These are phyloP conservation scores for Candolleomyces eurysporus DNA, from an alignment of 768 basidiomycete genomes.

Conservation along the genomic window DNA sequence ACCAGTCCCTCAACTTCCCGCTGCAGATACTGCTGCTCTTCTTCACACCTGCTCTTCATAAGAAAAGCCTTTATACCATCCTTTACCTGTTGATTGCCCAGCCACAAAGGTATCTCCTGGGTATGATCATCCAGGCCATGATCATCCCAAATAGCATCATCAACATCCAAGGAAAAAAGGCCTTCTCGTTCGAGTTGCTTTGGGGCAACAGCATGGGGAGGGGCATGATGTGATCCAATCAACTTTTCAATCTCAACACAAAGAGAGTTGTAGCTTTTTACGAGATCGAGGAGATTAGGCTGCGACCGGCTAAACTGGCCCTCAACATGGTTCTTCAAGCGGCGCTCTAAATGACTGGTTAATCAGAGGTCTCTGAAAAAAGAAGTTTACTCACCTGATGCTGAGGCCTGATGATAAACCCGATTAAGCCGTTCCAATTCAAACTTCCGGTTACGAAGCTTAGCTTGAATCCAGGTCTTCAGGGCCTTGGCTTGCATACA, in stretches of 20 bases:
- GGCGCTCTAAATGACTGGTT: not conserved
- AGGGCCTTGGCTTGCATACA: too few relatives aligned
- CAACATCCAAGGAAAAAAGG: not conserved
- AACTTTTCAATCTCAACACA: not conserved
- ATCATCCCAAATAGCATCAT: not conserved
- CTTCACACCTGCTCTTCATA: constrained; percentile 12
- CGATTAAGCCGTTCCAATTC: too few relatives aligned
- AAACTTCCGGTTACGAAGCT: not conserved
- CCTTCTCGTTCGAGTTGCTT: not conserved
- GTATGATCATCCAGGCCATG: not conserved
- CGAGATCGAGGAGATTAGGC: not conserved
- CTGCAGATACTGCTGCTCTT: constrained; percentile 16
- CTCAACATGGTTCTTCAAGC: not conserved
- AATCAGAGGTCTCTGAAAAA: too few relatives aligned
- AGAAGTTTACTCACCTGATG: too few relatives aligned
- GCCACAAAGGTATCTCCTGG: constrained; percentile 24
- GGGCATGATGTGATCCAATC: not conserved
- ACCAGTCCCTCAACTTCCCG: constrained; percentile 20
- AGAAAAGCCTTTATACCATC: constrained; percentile 19
- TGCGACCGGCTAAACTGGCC: not conserved
- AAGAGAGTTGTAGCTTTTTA: not conserved
- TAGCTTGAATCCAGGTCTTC: too few relatives aligned
- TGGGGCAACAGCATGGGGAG: not conserved
- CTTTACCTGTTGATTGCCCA: constrained; percentile 22
- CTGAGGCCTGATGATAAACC: too few relatives aligned